Evolutionary conservation across 163 green algal genomes (phyloP).

Genomic region (Chlorella variabilis): DNA sequence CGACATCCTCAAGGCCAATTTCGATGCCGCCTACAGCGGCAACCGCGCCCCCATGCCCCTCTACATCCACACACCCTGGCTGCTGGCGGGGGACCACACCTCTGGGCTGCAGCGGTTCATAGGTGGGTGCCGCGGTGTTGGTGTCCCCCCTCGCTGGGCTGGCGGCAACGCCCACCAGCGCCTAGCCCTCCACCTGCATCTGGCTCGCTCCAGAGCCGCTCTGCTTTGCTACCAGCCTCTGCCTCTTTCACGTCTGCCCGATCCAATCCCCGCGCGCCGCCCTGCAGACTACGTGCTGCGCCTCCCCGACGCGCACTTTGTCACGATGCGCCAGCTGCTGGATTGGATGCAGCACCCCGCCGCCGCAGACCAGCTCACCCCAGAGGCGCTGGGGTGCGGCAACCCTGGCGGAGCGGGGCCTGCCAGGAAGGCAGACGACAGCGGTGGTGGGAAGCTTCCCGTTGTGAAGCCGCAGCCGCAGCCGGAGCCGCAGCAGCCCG

Average conservation of each 20-base stretch:
- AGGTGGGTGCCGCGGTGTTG: not conserved
- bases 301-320: not conserved
- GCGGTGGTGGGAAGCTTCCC: no score
- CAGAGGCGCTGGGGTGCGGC: not conserved
- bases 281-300: not conserved
- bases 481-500: not conserved
- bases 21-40: constrained; percentile 35
- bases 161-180: no score
- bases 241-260: not conserved
- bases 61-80: constrained; percentile 25
- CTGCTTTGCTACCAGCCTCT: not conserved
- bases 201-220: no score
- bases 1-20: constrained; percentile 30
- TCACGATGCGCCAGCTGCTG: constrained; percentile 3
- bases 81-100: not conserved
- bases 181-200: no score
- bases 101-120: not conserved
- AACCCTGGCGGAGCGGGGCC: not conserved
- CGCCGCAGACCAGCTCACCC: not conserved
- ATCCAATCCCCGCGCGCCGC: not conserved
- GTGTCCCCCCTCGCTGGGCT: no score
- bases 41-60: constrained; percentile 39
- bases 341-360: constrained; percentile 2
- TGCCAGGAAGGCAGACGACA: no score
- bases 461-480: not conserved